phyloP scores from a whole-genome alignment of 2,329 filamentous ascomycete genomes.

The Sporothrix variecibatus region DNA sequence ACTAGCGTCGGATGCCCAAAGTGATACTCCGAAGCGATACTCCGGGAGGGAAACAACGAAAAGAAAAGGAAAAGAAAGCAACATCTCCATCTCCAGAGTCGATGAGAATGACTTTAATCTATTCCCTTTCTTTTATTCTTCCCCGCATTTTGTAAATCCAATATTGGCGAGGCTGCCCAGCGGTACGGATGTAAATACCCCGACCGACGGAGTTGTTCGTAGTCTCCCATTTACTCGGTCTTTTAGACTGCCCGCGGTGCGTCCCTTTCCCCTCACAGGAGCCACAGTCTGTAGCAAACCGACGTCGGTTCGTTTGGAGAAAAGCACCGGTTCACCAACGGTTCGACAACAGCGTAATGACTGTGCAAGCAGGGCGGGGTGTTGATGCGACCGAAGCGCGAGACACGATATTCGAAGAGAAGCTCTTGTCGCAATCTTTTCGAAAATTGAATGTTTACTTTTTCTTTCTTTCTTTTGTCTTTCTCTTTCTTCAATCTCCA shows the following conservation, averaged over 20 bases:
- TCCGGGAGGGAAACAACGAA: not conserved
- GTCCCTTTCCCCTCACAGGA: not conserved
- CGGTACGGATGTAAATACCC: not conserved
- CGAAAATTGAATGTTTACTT: not conserved
- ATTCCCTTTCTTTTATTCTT: not conserved
- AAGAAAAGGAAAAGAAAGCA: not conserved
- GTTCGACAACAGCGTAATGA: no score
- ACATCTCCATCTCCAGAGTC: not conserved
- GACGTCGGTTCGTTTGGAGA: not conserved
- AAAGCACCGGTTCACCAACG: no score
- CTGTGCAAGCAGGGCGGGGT: not conserved
- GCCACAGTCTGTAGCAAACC: not conserved
- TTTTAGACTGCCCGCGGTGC: not conserved
- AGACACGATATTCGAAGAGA: not conserved
- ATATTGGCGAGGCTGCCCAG: not conserved
- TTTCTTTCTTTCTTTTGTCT: not conserved
- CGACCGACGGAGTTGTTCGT: not conserved
- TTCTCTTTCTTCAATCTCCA: not conserved
- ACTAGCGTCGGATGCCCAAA: not conserved
- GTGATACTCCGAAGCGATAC: slow-evolving; percentile 10
- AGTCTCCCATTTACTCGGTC: not conserved
- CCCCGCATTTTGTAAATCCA: not conserved
- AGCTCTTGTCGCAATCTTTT: not conserved
- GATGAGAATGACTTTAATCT: no score
- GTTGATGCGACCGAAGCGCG: not conserved